Evolutionary conservation across 2,329 filamentous ascomycete genomes (phyloP).

Genomic region (Chaetomium sp.): DNA sequence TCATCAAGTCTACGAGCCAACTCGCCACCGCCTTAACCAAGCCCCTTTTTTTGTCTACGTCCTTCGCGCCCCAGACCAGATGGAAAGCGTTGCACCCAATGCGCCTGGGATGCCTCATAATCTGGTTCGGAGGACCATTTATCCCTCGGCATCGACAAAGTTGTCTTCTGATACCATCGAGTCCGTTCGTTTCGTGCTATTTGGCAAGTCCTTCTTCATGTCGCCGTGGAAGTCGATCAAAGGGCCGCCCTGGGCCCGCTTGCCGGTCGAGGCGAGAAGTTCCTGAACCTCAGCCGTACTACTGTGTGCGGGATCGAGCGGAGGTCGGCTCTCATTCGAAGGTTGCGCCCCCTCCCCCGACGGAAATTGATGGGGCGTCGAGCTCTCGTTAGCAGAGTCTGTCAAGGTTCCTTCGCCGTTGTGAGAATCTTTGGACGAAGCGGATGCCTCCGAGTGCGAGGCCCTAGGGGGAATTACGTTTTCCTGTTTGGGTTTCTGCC

Average conservation of each 20-base stretch:
- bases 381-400: slow-evolving; percentile 45
- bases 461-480: slow-evolving; percentile 50
- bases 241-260: slow-evolving; percentile 39
- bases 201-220: slow-evolving; percentile 44
- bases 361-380: neutral
- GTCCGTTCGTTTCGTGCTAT: slow-evolving; percentile 29
- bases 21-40: too few relatives aligned
- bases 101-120: neutral
- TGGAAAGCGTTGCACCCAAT: neutral
- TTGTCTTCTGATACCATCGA: slow-evolving; percentile 33
- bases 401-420: slow-evolving; percentile 42
- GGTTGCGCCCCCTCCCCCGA: neutral
- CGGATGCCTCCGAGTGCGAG: slow-evolving; percentile 18
- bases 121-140: neutral
- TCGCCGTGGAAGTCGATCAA: slow-evolving; percentile 52
- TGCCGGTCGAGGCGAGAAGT: slow-evolving; percentile 43
- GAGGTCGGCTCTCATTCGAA: slow-evolving; percentile 6
- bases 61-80: neutral
- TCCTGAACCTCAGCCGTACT: slow-evolving; percentile 36
- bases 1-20: too few relatives aligned
- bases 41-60: too few relatives aligned
- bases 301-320: slow-evolving; percentile 18
- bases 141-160: slow-evolving; percentile 35
- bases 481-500: slow-evolving; percentile 55
- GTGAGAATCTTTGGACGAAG: slow-evolving; percentile 13